Evolutionary conservation across 2,329 filamentous ascomycete genomes (phyloP).

Genomic region (Talaromyces piceae): DNA sequence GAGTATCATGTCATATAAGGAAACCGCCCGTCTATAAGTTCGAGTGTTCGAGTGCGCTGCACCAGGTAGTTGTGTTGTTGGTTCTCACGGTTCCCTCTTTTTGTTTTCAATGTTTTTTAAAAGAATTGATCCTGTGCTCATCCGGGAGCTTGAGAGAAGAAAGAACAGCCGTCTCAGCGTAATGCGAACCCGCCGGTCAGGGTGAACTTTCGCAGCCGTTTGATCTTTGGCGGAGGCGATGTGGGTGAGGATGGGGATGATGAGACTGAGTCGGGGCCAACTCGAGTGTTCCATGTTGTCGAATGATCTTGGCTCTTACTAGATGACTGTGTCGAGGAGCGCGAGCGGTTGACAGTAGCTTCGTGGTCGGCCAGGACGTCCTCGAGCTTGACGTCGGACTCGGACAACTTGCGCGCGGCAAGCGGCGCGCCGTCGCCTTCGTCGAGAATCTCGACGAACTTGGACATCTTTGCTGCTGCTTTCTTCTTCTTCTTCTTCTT

Average conservation of each 20-base stretch:
- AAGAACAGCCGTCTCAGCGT: neutral
- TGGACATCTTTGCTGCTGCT: conserved; percentile 25
- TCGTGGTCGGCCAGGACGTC: conserved; percentile 37
- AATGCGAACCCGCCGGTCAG: conserved; percentile 5
- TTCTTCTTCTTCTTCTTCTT: neutral
- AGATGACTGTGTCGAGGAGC: conserved; percentile 31
- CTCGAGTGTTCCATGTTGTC: neutral
- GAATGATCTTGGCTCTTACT: conserved; percentile 17
- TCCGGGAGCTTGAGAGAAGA: neutral
- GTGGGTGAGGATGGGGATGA: neutral
- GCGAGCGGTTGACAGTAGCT: conserved; percentile 26
- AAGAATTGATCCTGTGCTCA: too few relatives aligned
- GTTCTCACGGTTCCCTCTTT: too few relatives aligned
- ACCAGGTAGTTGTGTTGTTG: neutral
- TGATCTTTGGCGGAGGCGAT: conserved; percentile 3
- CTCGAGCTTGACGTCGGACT: conserved; percentile 36
- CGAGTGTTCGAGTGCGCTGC: neutral
- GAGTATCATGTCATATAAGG: neutral
- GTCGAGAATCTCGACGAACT: conserved; percentile 38
- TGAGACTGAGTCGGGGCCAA: neutral
- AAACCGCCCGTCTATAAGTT: neutral
- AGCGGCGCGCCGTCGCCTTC: conserved; percentile 19
- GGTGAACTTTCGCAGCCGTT: conserved; percentile 6
- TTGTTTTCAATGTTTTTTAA: too few relatives aligned
- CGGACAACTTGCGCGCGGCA: conserved; percentile 26